Base-by-base conservation (phyloP, 345 rosid genomes). In the Citrus inodora region DNA sequence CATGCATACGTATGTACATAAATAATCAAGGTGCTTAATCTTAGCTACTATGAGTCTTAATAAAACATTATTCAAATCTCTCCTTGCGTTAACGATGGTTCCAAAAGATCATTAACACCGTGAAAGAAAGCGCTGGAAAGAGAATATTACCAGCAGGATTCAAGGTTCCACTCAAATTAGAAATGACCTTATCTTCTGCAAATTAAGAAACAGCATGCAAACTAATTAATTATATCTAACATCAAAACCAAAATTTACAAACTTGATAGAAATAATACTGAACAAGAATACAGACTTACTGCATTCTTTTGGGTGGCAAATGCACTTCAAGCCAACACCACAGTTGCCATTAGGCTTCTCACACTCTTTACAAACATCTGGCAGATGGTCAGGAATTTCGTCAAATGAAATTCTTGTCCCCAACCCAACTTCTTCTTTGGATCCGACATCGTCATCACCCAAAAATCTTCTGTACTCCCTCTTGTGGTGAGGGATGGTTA, bases 301-400 rank as follows among this genome's bases (percentile, higher is more conserved):
- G 78, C 95, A 91, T 64, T 91, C 78, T 77, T 83, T 80, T 32
- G 92, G 85, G 70, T 92, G 93, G 79, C 97, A 92, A 9, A 91
- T 74, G 82, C 97, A 92, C 77, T 74, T 86, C 64, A 87, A 73
- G 76, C 89, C 97, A 77, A 81, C 86, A 13, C 93, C 93, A 65
- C 97, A 91, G 60, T 83, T 89, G 37, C 95, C 97, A 38, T 84
- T 81, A 22, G 92, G 86, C 87, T 82, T 92, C 25, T 83, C 63
- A 71, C 95, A 92, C 58, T 85, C 84, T 13, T 74, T 76, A 75
- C 97, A 92, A 5, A 91, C 16, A 75, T 89, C 86, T 0, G 94
- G 94, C n/a, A 77, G 80, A 51, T 88, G 92, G 79, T 84, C 86
- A 7, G 92, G 92, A 48, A 92, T 78, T 11, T 11, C 13, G 72